Evolutionary conservation across 2,329 filamentous ascomycete genomes (phyloP).

Genomic region (Cadophora sp.): DNA sequence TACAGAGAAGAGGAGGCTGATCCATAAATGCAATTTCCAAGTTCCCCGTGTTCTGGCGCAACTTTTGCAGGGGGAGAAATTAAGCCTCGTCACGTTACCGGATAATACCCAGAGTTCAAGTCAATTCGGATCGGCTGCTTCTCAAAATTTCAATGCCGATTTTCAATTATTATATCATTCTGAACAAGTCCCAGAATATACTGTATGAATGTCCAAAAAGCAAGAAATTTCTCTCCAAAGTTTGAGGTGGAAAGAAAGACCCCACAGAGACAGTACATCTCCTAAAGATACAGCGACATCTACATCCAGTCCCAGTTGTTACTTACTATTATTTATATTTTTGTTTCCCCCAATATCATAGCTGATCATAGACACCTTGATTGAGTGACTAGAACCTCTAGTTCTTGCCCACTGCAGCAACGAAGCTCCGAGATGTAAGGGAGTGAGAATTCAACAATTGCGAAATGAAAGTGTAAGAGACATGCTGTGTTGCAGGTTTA

Average conservation of each 20-base stretch:
- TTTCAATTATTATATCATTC: no score
- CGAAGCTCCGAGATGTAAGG: background rate
- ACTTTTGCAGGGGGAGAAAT: slow-evolving; percentile 2
- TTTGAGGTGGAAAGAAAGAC: no score
- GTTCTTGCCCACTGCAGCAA: background rate
- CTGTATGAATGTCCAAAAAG: no score
- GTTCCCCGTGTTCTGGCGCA: slow-evolving; percentile 3
- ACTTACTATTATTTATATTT: no score
- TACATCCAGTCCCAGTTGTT: no score
- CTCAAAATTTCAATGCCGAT: no score
- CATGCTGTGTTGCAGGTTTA: background rate
- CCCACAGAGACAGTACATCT: background rate
- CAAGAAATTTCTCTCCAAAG: no score
- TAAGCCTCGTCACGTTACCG: slow-evolving; percentile 22
- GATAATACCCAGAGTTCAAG: background rate
- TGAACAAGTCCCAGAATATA: no score
- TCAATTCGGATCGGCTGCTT: background rate
- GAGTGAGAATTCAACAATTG: background rate
- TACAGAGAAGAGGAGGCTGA: slow-evolving; percentile 13
- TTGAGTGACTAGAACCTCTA: background rate
- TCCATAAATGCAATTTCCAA: slow-evolving; percentile 8
- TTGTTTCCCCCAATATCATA: no score
- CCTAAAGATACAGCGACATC: background rate
- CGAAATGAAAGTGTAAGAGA: background rate
- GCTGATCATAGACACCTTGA: no score